Evolutionary conservation across 2,329 filamentous ascomycete species (phyloP).

Genomic region (Stachybotrys chlorohalonatus): DNA sequence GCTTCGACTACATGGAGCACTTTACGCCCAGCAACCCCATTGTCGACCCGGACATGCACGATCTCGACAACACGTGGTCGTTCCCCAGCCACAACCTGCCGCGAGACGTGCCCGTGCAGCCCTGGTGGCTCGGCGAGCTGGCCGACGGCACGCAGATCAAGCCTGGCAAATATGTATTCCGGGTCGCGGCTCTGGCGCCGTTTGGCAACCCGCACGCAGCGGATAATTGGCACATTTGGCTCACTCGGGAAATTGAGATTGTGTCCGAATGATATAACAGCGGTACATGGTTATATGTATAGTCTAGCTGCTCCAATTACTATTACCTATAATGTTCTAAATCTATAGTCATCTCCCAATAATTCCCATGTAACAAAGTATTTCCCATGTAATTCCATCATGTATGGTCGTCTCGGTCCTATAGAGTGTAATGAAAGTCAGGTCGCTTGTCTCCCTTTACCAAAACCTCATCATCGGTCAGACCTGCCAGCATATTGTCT

Average conservation of each 20-base stretch:
- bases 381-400: background rate
- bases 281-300: background rate
- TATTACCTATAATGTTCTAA: too few relatives aligned
- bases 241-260: background rate
- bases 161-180: conserved; percentile 12
- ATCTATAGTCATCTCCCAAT: too few relatives aligned
- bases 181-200: conserved; percentile 15
- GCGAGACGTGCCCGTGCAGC: conserved; percentile 6
- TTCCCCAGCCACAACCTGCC: conserved; percentile 11
- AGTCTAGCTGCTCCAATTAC: too few relatives aligned
- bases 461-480: background rate
- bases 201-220: conserved; percentile 10
- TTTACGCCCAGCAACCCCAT: background rate
- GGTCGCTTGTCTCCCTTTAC: background rate
- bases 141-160: conserved; percentile 14
- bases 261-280: background rate
- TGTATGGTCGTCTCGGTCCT: background rate
- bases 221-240: conserved; percentile 13
- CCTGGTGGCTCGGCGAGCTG: conserved; percentile 17
- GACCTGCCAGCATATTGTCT: background rate
- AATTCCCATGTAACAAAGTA: background rate
- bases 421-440: background rate
- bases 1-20: conserved; percentile 6
- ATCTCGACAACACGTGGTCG: conserved; percentile 9
- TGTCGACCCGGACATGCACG: conserved; percentile 1